Conservation (phyloP, 2,329 filamentous ascomycete genomes). For the Ilyonectria destructans region DNA sequence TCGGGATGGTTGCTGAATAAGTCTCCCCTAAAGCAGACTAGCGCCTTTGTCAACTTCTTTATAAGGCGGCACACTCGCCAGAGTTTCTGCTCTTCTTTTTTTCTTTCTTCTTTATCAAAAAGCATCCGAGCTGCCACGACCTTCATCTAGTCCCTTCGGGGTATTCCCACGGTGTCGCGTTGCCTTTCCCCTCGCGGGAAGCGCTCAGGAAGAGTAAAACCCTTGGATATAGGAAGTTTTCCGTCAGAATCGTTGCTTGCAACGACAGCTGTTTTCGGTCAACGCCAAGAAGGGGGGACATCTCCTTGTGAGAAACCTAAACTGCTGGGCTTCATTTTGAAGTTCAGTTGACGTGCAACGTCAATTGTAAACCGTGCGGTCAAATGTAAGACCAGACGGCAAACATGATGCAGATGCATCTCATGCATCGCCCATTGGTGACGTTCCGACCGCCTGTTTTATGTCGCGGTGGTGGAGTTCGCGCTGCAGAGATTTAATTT, state of each 20-base stretch:
- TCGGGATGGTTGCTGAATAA: constrained; percentile 39
- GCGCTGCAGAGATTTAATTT: no score
- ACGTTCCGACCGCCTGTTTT: no score
- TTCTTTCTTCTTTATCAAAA: constrained; percentile 73
- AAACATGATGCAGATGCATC: no score
- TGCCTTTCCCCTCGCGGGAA: constrained; percentile 70
- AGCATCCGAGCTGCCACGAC: constrained; percentile 77
- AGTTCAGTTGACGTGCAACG: neutral
- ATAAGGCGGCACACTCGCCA: constrained; percentile 39
- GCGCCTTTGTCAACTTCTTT: constrained; percentile 44
- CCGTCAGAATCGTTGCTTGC: constrained; percentile 60
- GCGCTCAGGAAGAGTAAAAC: constrained; percentile 71
- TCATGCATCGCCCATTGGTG: no score
- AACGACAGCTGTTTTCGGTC: constrained; percentile 63
- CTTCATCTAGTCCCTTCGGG: constrained; percentile 63
- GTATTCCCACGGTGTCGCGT: constrained; percentile 71
- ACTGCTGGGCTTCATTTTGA: neutral
- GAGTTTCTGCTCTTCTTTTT: constrained; percentile 57
- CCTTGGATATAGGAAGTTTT: constrained; percentile 78
- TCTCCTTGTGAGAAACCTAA: constrained; percentile 50
- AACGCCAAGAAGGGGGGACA: constrained; percentile 77
- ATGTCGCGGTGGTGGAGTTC: no score
- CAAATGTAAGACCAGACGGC: no score
- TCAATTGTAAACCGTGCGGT: no score
- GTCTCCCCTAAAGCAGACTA: constrained; percentile 35